phyloP scores from a whole-genome alignment of 2,329 filamentous ascomycete genomes.

The Alternaria postmessia region DNA sequence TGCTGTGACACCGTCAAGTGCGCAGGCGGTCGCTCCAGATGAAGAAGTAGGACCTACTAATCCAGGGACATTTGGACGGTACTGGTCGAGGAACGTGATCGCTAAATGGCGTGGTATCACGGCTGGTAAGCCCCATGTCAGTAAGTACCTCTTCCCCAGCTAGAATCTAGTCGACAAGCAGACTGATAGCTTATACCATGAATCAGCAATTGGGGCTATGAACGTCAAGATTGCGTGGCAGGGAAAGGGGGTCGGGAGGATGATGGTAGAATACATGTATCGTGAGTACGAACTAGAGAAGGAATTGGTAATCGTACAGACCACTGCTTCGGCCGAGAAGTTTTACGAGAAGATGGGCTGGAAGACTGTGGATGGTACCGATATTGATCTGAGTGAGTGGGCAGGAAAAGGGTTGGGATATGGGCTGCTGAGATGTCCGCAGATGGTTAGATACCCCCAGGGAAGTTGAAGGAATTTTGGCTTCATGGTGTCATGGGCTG shows the following conservation, averaged over 20 bases:
- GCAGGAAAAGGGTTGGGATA: not conserved
- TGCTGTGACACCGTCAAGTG: not conserved
- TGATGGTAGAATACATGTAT: not conserved
- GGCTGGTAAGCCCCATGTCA: not conserved
- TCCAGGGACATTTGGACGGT: not conserved
- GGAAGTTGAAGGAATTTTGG: not conserved
- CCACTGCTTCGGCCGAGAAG: not conserved
- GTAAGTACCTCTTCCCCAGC: not conserved
- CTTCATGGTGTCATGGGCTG: not conserved
- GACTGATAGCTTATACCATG: not conserved
- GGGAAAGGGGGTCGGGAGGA: not conserved
- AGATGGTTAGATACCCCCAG: not conserved
- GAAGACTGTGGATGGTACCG: not conserved
- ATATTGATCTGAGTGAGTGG: not conserved
- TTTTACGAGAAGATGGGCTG: not conserved
- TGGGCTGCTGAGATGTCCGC: not conserved
- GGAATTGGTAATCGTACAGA: not conserved
- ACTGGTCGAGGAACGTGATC: not conserved
- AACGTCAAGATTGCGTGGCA: not conserved
- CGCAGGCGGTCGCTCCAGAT: not conserved
- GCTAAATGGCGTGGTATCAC: not conserved
- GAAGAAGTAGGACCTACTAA: not conserved
- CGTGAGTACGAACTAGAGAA: not conserved
- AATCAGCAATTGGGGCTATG: not conserved
- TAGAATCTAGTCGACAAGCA: not conserved